Percentiles rank a stretch among this genome's conserved stretches.
phyloP scores from a whole-genome alignment of 805 yeast species.

The Wickerhamiella nectarea region DNA sequence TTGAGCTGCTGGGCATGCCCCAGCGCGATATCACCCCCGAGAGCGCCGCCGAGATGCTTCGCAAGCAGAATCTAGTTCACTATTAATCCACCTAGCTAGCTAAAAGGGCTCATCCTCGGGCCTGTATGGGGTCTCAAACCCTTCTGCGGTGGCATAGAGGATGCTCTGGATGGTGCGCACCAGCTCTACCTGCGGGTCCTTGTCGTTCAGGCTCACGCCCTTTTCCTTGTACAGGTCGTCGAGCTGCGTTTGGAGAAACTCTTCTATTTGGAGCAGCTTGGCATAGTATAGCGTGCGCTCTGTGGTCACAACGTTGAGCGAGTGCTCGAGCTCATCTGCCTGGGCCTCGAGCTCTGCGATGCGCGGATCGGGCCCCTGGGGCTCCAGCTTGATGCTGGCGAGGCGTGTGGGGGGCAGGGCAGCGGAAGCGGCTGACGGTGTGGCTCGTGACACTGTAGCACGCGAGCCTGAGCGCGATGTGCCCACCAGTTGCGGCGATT shows the following conservation, averaged over 20 bases:
- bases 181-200: slow-evolving; percentile 26
- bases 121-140: slow-evolving; percentile 46
- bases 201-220: slow-evolving; percentile 23
- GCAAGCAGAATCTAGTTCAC: slow-evolving; percentile 19
- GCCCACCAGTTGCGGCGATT: not conserved
- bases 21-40: slow-evolving; percentile 59
- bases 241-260: slow-evolving; percentile 50
- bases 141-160: slow-evolving; percentile 70
- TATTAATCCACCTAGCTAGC: slow-evolving; percentile 1
- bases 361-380: slow-evolving; percentile 6
- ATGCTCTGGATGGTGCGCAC: slow-evolving; percentile 57
- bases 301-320: slow-evolving; percentile 49
- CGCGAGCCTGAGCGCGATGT: slow-evolving; percentile 1
- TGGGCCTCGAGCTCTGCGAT: slow-evolving; percentile 30
- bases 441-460: slow-evolving; percentile 10
- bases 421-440: slow-evolving; percentile 13
- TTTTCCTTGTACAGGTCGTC: slow-evolving; percentile 36
- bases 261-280: slow-evolving; percentile 79
- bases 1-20: slow-evolving; percentile 43
- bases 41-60: slow-evolving; percentile 45
- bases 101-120: slow-evolving; percentile 19
- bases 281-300: slow-evolving; percentile 81
- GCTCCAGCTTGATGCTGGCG: not conserved
- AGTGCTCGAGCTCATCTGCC: slow-evolving; percentile 33
- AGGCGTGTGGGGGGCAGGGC: slow-evolving; percentile 13